Base-by-base conservation (phyloP, 139 green algal species). In the Nannochloris sp. region DNA sequence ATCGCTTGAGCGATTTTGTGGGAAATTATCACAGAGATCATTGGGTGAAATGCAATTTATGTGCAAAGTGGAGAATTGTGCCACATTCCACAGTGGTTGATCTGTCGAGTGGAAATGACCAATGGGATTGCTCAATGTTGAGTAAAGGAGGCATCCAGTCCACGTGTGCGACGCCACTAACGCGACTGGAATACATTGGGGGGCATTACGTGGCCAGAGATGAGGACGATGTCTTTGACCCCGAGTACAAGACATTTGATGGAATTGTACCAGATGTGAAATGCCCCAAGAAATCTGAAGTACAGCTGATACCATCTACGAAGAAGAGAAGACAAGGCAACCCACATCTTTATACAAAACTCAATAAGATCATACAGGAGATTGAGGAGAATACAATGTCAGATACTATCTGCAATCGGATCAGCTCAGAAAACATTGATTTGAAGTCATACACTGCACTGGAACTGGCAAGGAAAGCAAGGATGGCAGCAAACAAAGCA, bases 11-110 rank as follows among this genome's bases (percentile, higher is more conserved):
- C 14, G 37, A 55, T 23, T 75, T 83, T 49, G 61, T 80, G 4
- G 66, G 73, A 15, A 34, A 79, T 64, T 57, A 86, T 59, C 63
- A 84, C 18, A 61, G 84, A 10, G 82, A 88, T 58, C 81, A 88
- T 66, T 91, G 85, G 85, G 46, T 87, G 34, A 74, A 88, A 69
- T 91, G 85, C 77, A 84, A 64, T 66, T 12, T 29, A 1, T 91
- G 85, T 50, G 25, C 51, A 44, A 76, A 79, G 66, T 87, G 83
- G 78, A 71, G 83, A 61, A 84, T 83, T 46, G 69, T 83, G 5
- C 60, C 21, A n/a, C 86, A 78, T 40, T n/a, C 14, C 16, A 44
- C 55, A 3, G 70, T 72, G 2, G 44, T 49, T 18, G 69, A 75
- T 25, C 46, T 53, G 4, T 25, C 18, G 50, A 25, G 7, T 1